A percentile compares a stretch with the other conserved stretches of the same genome.
phyloP scores from a whole-genome alignment of 1,139 yeast genomes.

The Scheffersomyces illinoinensis region DNA sequence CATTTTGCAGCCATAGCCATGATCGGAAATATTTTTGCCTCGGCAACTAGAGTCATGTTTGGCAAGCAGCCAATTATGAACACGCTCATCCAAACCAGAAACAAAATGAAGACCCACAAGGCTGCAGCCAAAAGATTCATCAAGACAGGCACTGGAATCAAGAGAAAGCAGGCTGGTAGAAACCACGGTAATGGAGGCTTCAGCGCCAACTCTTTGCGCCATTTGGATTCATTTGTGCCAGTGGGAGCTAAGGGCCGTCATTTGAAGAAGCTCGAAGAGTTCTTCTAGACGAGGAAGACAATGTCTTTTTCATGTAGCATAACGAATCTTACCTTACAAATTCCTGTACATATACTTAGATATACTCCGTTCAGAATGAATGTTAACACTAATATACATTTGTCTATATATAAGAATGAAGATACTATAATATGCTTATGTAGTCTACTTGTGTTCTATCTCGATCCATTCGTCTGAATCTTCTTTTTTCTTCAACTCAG shows the following conservation, averaged over 20 bases:
- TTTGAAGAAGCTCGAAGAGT: constrained; percentile 49
- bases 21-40: constrained; percentile 15
- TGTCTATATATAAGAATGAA: background rate
- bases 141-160: constrained; percentile 42
- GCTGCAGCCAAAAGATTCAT: constrained; percentile 56
- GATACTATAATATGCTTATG: background rate
- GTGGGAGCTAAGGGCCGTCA: constrained; percentile 55
- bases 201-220: constrained; percentile 63
- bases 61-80: constrained; percentile 18
- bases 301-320: background rate
- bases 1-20: constrained; percentile 4
- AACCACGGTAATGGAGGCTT: constrained; percentile 94
- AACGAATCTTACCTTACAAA: background rate
- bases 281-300: background rate
- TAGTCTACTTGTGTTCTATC: constrained; percentile 23
- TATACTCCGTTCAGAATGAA: background rate
- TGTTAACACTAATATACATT: background rate
- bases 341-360: background rate
- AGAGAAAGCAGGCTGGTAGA: constrained; percentile 78
- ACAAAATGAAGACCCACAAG: constrained; percentile 62
- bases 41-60: constrained; percentile 18
- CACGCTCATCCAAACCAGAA: constrained; percentile 44
- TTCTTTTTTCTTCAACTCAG: constrained; percentile 55
- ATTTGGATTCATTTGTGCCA: constrained; percentile 61
- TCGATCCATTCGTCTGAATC: constrained; percentile 54